A percentile compares a stretch with the other conserved stretches of the same genome.
Conservation (phyloP, 1,284 basidiomycete genomes). For the Naganishia liquefaciens region DNA sequence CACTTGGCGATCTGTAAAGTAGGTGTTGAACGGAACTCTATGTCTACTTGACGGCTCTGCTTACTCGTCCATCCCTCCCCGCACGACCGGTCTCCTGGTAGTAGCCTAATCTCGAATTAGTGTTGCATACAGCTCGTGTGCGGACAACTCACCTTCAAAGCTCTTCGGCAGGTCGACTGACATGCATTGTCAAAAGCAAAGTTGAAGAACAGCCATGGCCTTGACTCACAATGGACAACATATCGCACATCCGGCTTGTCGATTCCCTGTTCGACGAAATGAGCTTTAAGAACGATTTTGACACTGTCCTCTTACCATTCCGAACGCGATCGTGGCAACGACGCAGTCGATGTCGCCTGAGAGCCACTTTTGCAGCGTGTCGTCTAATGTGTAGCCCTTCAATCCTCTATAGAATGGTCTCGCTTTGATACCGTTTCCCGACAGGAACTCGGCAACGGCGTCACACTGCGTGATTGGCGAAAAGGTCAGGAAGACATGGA, state of each 20-base stretch:
- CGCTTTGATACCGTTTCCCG: slow-evolving; percentile 66
- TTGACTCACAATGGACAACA: slow-evolving; percentile 45
- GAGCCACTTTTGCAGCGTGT: slow-evolving; percentile 65
- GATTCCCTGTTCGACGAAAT: slow-evolving; percentile 60
- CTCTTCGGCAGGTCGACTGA: slow-evolving; percentile 79
- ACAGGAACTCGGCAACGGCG: slow-evolving; percentile 64
- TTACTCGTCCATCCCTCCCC: slow-evolving; percentile 76
- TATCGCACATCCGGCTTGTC: slow-evolving; percentile 79
- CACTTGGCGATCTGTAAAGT: slow-evolving; percentile 70
- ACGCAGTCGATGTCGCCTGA: slow-evolving; percentile 59
- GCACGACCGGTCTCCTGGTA: slow-evolving; percentile 87
- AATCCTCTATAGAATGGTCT: slow-evolving; percentile 74
- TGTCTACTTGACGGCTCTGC: slow-evolving; percentile 39
- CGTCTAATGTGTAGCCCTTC: slow-evolving; percentile 59
- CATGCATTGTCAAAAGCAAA: slow-evolving; percentile 45
- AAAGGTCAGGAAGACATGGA: too few species aligned
- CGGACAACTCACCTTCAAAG: slow-evolving; percentile 65
- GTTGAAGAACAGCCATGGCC: background rate
- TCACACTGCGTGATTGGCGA: slow-evolving; percentile 58
- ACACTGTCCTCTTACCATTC: slow-evolving; percentile 58
- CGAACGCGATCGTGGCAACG: slow-evolving; percentile 73
- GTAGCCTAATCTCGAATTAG: slow-evolving; percentile 60
- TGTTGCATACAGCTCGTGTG: background rate
- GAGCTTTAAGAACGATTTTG: too few species aligned
- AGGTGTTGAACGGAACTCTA: background rate